Conservation (phyloP, 495 filamentous ascomycete species). For the Trichoderma reesei region DNA sequence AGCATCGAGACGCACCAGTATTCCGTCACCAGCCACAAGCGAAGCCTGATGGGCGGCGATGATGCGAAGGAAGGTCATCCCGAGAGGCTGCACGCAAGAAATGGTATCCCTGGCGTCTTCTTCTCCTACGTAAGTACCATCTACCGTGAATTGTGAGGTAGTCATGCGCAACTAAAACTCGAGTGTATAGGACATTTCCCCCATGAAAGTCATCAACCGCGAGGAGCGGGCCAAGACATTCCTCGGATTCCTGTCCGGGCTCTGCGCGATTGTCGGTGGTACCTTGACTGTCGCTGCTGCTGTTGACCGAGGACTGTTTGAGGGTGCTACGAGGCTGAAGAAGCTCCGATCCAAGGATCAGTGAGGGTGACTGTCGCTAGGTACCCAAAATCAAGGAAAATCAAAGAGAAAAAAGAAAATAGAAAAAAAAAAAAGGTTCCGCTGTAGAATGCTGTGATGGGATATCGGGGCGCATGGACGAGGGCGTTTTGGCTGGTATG, state of each 20-base stretch:
- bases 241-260: conserved; percentile 79
- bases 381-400: too few species aligned
- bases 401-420: not conserved
- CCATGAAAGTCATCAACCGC: conserved; percentile 98
- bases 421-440: not conserved
- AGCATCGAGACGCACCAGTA: conserved; percentile 98
- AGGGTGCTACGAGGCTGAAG: conserved; percentile 71
- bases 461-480: not conserved
- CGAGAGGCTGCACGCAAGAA: conserved; percentile 76
- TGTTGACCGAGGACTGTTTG: conserved; percentile 83
- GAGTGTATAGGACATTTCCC: conserved; percentile 90
- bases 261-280: conserved; percentile 90
- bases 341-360: conserved; percentile 65
- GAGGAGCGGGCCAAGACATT: conserved; percentile 83
- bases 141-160: conserved; percentile 2
- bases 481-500: not conserved
- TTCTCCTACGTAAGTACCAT: conserved; percentile 83
- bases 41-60: conserved; percentile 70
- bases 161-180: too few species aligned
- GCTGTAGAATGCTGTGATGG: not conserved
- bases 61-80: conserved; percentile 79
- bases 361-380: too few species aligned
- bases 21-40: conserved; percentile 88
- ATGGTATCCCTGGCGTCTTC: conserved; percentile 94
- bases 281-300: conserved; percentile 94